Evolutionary conservation across 805 yeast genomes (phyloP), one percentile per base, ranked within the genome.

Genomic region (Jamesozyma rosinii): DNA sequence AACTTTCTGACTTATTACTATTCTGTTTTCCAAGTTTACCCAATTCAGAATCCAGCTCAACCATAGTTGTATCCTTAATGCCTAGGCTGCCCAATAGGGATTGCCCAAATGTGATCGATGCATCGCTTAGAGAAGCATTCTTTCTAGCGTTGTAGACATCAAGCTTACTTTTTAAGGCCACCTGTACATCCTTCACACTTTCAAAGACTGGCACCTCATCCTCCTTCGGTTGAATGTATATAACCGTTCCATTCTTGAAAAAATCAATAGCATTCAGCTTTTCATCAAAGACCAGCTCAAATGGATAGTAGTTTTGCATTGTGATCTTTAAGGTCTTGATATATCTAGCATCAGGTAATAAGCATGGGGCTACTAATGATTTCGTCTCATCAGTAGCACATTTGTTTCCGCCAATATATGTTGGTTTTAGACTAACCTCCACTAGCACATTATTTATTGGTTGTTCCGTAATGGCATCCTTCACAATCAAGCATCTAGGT

Each of bases 401-500:
- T 9, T 4, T 17, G n/a, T 15, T 33, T 8, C 6, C 6, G 9
- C 17, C 27, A 13, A 13, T 26, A 56, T 24, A 3, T 3, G 20
- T 18, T 10, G 21, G n/a, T n/a, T n/a, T 11, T 10, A 26, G 17
- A 6, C 15, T 64, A 4, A 48, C 31, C 38, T 67, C 53, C 59
- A 76, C 33, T 64, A 73, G 30, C 61, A 69, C 49, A 27, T 49
- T 51, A 44, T 74, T 70, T 14, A 77, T 68, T 0, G 87, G 80
- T 33, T 66, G 70, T 4, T 70, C 74, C 0, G 81, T 72, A 18
- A 73, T 75, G 8, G 82, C 78, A 57, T 88, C 87, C 44, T 92
- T 70, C 1, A 82, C 72, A 4, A 84, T 74, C n/a, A 92, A 64
- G 58, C 96, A 87, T 45, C 96, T 67, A 2, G 82, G 82, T 50